Evolutionary conservation across 306 rosid species (phyloP).

Genomic region (Castanea mollissima): DNA sequence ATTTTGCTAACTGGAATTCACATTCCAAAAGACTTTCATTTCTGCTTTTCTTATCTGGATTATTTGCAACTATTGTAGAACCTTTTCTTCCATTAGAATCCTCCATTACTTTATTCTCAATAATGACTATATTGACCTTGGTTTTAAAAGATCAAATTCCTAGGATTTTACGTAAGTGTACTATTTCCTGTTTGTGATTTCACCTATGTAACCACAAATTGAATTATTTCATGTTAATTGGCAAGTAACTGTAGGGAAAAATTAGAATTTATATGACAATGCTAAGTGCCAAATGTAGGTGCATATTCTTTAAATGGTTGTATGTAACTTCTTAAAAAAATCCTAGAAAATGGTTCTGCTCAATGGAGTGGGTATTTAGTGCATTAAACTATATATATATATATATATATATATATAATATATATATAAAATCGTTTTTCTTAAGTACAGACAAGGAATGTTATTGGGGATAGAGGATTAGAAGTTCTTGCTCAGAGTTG

Average conservation of each 20-base stretch:
- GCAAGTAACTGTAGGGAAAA: not conserved
- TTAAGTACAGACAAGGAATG: conserved; percentile 80
- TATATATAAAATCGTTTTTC: conserved; percentile 8
- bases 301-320: not conserved
- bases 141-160: not conserved
- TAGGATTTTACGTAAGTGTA: not conserved
- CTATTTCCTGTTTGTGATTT: not conserved
- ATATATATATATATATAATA: not conserved
- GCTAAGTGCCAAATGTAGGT: not conserved
- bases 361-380: conserved; percentile 8
- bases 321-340: too few relatives aligned
- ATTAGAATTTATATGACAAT: not conserved
- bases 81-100: not conserved
- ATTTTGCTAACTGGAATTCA: too few relatives aligned
- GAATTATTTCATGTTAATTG: not conserved
- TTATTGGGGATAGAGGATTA: conserved; percentile 92
- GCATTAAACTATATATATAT: not conserved
- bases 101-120: not conserved
- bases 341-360: not conserved
- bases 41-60: not conserved
- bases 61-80: not conserved
- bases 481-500: conserved; percentile 82
- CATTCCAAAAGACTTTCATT: not conserved
- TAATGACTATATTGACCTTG: not conserved
- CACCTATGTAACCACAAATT: not conserved